Base-by-base conservation (phyloP, 2,329 filamentous ascomycete genomes). In the Diaporthe batatas region DNA sequence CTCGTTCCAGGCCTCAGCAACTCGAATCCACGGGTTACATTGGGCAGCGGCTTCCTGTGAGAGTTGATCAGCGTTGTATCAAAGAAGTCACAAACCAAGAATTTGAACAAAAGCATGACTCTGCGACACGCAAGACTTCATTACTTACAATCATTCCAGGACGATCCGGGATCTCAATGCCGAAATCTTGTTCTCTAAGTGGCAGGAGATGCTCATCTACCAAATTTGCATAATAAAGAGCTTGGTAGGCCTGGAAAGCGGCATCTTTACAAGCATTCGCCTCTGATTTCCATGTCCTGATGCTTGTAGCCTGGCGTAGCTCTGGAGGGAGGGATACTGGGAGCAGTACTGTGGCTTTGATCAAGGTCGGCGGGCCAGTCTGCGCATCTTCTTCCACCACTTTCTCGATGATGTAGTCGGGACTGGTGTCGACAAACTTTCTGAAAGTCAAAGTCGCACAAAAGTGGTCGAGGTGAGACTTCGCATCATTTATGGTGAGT, bases 181-280 rank as follows among this genome's bases (percentile, higher is more conserved):
- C 74, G 11, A 82, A 76, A n/a, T 84, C 83, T 2, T 84, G 80
- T 12, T 84, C 81, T 70, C 81, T 81, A 18, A 87, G 83, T 11
- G 96, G 96, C 53, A 98, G 85, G 0, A 98, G 82, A 77, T 97
- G 87, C 18, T 97, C 89, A 74, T 94, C 95, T 1, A 98, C 82
- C 6, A 98, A 84, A 0, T 92, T 92, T 34, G 89, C 91, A 10
- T 88, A 77, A 78, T 96, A 91, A 0, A 98, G 85, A 6, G 85
- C 86, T 29, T 89, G 82, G 78, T 95, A 98, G 0, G 95, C 93
- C 78, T 94, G 89, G 74, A 97, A 96, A 0, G 94, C 93, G 0
- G 92, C 94, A 80, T 98, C 96, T 78, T 93, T 94, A 76, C 86
- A 91, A 0, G 95, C 94, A 76, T 90, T 91, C 72, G 86, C 89